Evolutionary conservation across 2,329 filamentous ascomycete genomes (phyloP).

Genomic region (Phaeosphaeriaceae sp.): DNA sequence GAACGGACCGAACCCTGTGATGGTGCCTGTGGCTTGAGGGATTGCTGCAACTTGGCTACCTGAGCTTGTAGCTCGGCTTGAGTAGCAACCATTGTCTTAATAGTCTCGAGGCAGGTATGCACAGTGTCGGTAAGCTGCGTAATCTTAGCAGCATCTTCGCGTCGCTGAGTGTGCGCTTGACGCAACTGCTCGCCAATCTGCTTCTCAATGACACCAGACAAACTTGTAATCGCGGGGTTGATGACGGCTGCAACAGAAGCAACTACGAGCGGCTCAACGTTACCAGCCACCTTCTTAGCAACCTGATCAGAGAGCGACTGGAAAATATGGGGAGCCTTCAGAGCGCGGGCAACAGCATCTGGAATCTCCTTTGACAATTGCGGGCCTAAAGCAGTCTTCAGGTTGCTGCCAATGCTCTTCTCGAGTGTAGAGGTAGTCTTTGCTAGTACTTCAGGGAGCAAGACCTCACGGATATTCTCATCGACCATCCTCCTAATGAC

Average conservation of each 20-base stretch:
- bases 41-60: conserved; percentile 52
- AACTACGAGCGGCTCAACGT: conserved; percentile 71
- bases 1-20: conserved; percentile 17
- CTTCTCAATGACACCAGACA: conserved; percentile 72
- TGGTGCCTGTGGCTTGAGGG: conserved; percentile 41
- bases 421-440: conserved; percentile 72
- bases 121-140: conserved; percentile 74
- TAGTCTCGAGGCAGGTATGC: conserved; percentile 69
- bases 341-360: conserved; percentile 66
- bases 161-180: conserved; percentile 59
- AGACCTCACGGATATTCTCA: conserved; percentile 73
- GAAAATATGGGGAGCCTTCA: conserved; percentile 77
- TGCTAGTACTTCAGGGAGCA: conserved; percentile 76
- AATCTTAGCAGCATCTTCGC: conserved; percentile 68
- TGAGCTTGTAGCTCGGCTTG: conserved; percentile 72
- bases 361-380: conserved; percentile 77
- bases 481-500: conserved; percentile 79
- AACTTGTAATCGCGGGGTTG: conserved; percentile 69
- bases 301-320: conserved; percentile 76
- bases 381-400: conserved; percentile 70
- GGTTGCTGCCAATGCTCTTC: conserved; percentile 71
- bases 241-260: conserved; percentile 63
- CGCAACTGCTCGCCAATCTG: conserved; percentile 60
- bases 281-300: conserved; percentile 67
- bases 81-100: conserved; percentile 71